These are phyloP conservation scores for Tarenaya hassleriana DNA, from an alignment of 345 rosid genomes.

Conservation along the genomic window DNA sequence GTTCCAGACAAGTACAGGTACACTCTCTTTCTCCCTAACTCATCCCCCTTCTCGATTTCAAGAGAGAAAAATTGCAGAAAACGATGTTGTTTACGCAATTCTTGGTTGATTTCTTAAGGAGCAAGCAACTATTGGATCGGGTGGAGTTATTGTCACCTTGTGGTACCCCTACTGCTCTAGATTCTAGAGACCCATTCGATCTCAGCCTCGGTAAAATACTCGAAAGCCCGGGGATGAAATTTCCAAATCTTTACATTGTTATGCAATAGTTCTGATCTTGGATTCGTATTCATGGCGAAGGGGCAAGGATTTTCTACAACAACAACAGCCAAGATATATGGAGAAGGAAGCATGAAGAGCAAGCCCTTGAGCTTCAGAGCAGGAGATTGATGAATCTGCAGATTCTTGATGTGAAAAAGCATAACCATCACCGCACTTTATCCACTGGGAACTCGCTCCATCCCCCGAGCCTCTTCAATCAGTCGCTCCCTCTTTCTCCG, in stretches of 20 bases:
- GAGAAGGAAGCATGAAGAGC: conserved; percentile 67
- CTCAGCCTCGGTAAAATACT: conserved; percentile 41
- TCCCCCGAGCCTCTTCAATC: conserved; percentile 9
- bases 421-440: conserved; percentile 32
- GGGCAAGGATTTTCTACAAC: conserved; percentile 49
- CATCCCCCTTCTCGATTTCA: too few relatives aligned
- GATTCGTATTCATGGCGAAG: conserved; percentile 18
- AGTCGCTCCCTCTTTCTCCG: too few relatives aligned
- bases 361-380: conserved; percentile 52
- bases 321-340: conserved; percentile 44
- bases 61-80: too few relatives aligned
- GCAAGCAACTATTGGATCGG: conserved; percentile 50
- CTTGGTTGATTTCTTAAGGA: conserved; percentile 16
- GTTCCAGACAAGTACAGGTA: conserved; percentile 82
- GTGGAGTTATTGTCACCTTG: conserved; percentile 61
- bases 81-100: not conserved
- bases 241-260: not conserved
- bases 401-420: conserved; percentile 42
- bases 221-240: not conserved
- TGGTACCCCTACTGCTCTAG: conserved; percentile 52
- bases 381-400: conserved; percentile 54
- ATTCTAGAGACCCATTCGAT: conserved; percentile 53
- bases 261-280: not conserved
- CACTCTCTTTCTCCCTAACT: not conserved
- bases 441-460: conserved; percentile 36